These are phyloP conservation scores for Piloderma croceum DNA, from an alignment of 768 basidiomycete genomes.

Conservation along the genomic window DNA sequence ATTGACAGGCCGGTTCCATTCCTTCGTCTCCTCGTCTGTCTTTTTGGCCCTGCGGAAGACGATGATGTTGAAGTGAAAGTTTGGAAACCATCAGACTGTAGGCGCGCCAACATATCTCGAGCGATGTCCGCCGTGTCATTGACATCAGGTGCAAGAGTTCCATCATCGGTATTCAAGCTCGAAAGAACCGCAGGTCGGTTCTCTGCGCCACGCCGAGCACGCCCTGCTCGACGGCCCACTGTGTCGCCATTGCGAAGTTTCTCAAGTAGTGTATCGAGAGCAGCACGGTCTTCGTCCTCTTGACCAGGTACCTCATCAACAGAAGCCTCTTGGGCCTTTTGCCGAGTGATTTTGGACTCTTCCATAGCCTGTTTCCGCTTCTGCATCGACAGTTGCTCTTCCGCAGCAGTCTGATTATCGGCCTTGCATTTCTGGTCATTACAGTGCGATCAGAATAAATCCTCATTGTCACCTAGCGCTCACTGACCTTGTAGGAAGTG, in stretches of 20 bases:
- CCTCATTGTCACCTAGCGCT: background rate
- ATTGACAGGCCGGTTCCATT: no score
- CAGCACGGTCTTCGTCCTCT: conserved; percentile 48
- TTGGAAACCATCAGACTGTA: conserved; percentile 66
- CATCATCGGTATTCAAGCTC: conserved; percentile 30
- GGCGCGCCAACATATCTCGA: conserved; percentile 66
- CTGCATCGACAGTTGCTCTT: conserved; percentile 63
- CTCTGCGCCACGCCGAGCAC: conserved; percentile 39
- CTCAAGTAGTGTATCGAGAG: conserved; percentile 67
- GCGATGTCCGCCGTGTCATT: conserved; percentile 55
- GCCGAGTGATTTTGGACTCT: conserved; percentile 51
- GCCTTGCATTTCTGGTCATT: conserved; percentile 72
- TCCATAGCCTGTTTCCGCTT: conserved; percentile 65
- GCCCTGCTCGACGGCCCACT: conserved; percentile 50
- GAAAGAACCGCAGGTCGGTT: conserved; percentile 27
- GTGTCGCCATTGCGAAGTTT: conserved; percentile 68
- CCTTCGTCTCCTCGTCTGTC: conserved; percentile 23
- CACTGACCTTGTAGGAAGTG: conserved; percentile 78
- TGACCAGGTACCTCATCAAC: conserved; percentile 25
- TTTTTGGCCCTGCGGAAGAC: conserved; percentile 28
- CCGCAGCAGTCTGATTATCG: conserved; percentile 70
- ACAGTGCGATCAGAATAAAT: conserved; percentile 5
- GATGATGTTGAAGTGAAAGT: conserved; percentile 42
- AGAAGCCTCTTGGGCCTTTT: conserved; percentile 40
- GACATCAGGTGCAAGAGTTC: conserved; percentile 24